phyloP scores from a whole-genome alignment of 2,329 filamentous ascomycete genomes.

The Epichloe glyceriae region DNA sequence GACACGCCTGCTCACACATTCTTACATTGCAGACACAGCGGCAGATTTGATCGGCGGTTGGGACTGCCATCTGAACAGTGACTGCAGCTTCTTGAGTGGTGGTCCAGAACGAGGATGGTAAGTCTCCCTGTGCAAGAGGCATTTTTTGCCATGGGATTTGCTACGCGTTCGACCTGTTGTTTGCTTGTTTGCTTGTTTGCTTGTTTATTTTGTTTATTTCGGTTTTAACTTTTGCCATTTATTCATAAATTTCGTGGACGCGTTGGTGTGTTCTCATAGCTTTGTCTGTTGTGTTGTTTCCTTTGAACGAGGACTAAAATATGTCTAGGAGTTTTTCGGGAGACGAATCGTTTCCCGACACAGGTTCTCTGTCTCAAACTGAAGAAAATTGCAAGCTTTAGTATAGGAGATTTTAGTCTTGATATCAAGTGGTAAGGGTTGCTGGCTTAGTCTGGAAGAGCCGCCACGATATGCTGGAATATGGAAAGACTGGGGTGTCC shows the following conservation, averaged over 20 bases:
- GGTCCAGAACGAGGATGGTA: slow-evolving; percentile 86
- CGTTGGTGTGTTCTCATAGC: slow-evolving; percentile 4
- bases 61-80: slow-evolving; percentile 67
- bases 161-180: background rate
- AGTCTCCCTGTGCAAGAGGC: slow-evolving; percentile 16
- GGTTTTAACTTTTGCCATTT: background rate
- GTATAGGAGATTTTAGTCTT: too few relatives aligned
- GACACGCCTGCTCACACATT: background rate
- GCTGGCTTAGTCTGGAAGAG: too few relatives aligned
- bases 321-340: slow-evolving; percentile 33
- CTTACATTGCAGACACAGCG: slow-evolving; percentile 4
- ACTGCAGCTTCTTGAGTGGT: slow-evolving; percentile 67
- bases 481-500: background rate
- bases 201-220: background rate
- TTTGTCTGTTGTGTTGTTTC: background rate
- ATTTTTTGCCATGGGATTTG: background rate
- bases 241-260: background rate
- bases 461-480: background rate
- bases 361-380: slow-evolving; percentile 22
- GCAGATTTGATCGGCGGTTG: slow-evolving; percentile 49
- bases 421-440: too few relatives aligned
- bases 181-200: background rate
- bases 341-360: slow-evolving; percentile 40
- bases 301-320: slow-evolving; percentile 9
- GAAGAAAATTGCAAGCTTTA: slow-evolving; percentile 20